phyloP scores from a whole-genome alignment of 2,329 filamentous ascomycete genomes.

The Tolypocladium sp. region DNA sequence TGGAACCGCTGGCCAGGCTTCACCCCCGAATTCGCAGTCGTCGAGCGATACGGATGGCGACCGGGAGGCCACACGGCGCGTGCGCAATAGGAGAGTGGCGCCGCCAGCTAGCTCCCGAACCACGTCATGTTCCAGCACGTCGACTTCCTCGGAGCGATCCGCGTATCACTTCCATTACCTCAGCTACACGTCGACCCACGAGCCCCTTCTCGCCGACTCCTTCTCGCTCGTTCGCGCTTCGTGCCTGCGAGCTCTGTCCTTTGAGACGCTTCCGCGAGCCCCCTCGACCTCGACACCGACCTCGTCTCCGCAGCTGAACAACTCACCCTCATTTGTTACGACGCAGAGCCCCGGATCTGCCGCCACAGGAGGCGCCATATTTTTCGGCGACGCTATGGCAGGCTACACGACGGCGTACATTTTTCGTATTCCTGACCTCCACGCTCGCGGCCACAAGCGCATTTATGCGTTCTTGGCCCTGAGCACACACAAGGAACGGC shows the following conservation, averaged over 20 bases:
- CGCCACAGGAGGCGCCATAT: constrained; percentile 55
- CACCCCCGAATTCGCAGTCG: constrained; percentile 42
- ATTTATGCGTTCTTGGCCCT: constrained; percentile 60
- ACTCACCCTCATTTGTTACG: constrained; percentile 42
- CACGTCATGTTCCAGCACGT: constrained; percentile 45
- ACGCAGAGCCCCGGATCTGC: constrained; percentile 44
- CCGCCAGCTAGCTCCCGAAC: constrained; percentile 32
- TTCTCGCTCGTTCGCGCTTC: constrained; percentile 60
- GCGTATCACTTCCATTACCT: constrained; percentile 54
- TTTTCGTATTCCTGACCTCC: constrained; percentile 59
- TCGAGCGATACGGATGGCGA: constrained; percentile 45
- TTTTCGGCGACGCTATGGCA: constrained; percentile 56
- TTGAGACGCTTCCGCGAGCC: constrained; percentile 54
- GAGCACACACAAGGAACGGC: constrained; percentile 54
- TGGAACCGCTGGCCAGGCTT: constrained; percentile 33
- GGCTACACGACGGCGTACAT: constrained; percentile 64
- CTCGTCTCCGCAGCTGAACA: constrained; percentile 23
- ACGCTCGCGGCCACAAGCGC: constrained; percentile 59
- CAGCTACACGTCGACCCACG: constrained; percentile 60
- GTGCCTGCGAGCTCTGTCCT: constrained; percentile 56
- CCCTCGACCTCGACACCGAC: constrained; percentile 32
- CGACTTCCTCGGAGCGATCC: constrained; percentile 34
- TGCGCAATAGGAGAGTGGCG: constrained; percentile 30
- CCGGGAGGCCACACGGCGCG: constrained; percentile 29
- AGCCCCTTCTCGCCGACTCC: constrained; percentile 50